These are phyloP conservation scores for Fraxinus sp. DNA, from an alignment of 305 asterid species.

Conservation along the genomic window DNA sequence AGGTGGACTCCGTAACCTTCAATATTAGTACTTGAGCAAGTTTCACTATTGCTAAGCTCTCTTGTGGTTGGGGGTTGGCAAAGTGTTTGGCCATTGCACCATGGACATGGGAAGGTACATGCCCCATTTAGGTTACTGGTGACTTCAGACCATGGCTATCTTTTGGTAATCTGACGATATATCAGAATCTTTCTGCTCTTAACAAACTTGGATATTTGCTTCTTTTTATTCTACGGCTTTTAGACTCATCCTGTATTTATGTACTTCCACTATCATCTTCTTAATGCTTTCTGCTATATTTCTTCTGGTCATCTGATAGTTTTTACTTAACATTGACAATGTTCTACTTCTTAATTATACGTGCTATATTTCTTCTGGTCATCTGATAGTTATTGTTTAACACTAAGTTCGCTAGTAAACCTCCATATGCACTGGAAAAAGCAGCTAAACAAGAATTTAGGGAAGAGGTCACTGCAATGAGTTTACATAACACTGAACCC, in stretches of 20 bases:
- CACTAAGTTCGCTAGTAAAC: neutral
- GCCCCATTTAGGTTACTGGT: neutral
- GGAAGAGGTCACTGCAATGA: neutral
- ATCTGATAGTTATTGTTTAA: neutral
- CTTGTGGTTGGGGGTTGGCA: neutral
- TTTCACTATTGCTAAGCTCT: slow-evolving; percentile 5
- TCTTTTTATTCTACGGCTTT: neutral
- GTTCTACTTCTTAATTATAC: neutral
- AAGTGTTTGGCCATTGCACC: slow-evolving; percentile 11
- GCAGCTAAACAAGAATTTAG: neutral
- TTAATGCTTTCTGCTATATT: neutral
- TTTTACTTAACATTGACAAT: neutral
- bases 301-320: neutral
- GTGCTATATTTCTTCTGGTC: neutral
- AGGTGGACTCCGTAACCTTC: slow-evolving; percentile 2
- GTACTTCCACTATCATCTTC: neutral
- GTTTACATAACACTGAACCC: neutral
- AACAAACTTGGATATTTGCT: neutral
- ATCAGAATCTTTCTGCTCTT: neutral
- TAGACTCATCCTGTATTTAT: neutral
- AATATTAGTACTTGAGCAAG: slow-evolving; percentile 1
- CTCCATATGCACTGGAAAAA: neutral
- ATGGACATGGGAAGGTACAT: slow-evolving; percentile 14
- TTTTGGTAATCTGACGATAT: neutral
- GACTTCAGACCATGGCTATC: neutral